Evolutionary conservation across 768 basidiomycete species (phyloP).

Genomic region (Boletus barrowsii): DNA sequence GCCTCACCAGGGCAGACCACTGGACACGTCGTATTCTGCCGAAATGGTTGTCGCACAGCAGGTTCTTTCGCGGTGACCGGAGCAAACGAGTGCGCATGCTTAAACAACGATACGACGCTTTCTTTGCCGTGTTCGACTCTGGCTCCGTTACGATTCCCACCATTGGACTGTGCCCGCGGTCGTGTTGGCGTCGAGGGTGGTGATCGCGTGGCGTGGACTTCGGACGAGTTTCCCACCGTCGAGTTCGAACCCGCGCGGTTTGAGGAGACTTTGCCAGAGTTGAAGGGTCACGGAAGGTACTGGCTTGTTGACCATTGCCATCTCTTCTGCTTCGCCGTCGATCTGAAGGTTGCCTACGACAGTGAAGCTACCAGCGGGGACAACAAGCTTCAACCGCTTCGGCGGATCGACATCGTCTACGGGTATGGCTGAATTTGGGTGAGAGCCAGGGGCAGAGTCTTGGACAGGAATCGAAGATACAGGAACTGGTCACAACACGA

Average conservation of each 20-base stretch:
- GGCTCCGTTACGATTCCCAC: neutral
- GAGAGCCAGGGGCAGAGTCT: constrained; percentile 16
- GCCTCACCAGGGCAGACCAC: constrained; percentile 14
- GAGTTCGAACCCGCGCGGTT: constrained; percentile 64
- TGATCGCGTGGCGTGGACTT: constrained; percentile 38
- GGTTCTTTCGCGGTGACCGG: constrained; percentile 30
- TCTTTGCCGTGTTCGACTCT: constrained; percentile 5
- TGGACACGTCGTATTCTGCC: constrained; percentile 36
- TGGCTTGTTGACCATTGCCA: constrained; percentile 54
- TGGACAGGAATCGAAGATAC: constrained; percentile 8
- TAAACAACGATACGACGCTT: constrained; percentile 55
- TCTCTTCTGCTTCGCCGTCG: constrained; percentile 48
- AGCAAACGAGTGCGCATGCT: constrained; percentile 64
- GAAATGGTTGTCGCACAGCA: constrained; percentile 43
- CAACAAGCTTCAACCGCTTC: constrained; percentile 13
- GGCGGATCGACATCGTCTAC: constrained; percentile 16
- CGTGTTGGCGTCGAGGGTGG: constrained; percentile 16
- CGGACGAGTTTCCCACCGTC: constrained; percentile 54
- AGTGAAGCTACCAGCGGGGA: constrained; percentile 16
- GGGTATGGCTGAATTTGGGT: constrained; percentile 10
- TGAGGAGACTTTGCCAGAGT: constrained; percentile 69
- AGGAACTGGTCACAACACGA: constrained; percentile 7
- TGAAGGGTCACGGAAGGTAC: constrained; percentile 60
- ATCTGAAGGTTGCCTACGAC: constrained; percentile 19
- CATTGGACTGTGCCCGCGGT: constrained; percentile 3